Evolutionary conservation across 2,329 filamentous ascomycete genomes (phyloP).

Genomic region (Sporothrix globosa): DNA sequence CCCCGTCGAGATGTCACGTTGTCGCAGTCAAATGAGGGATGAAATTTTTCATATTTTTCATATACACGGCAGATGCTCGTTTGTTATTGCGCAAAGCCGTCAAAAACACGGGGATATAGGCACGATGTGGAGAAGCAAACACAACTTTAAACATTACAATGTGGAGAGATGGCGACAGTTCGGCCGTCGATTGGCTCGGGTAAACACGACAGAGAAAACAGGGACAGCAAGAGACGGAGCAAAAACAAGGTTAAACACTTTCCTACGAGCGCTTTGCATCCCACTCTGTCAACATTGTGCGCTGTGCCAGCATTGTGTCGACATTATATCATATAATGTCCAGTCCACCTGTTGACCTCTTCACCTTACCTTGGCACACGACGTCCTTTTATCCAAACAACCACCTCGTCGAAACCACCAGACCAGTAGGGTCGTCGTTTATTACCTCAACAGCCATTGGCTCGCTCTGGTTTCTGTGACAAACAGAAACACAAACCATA

Average conservation of each 20-base stretch:
- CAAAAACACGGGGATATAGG: slow-evolving; percentile 15
- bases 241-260: slow-evolving; percentile 7
- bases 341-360: not conserved
- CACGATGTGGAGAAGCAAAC: not conserved
- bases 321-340: no score
- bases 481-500: not conserved
- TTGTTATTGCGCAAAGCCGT: not conserved
- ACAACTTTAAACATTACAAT: not conserved
- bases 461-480: not conserved
- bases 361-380: not conserved
- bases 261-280: not conserved
- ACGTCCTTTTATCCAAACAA: slow-evolving; percentile 10
- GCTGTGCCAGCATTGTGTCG: no score
- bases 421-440: not conserved
- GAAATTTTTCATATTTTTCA: no score
- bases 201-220: not conserved
- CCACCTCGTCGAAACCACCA: not conserved
- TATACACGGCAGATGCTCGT: not conserved
- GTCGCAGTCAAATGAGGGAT: no score
- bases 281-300: not conserved
- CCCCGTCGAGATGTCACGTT: not conserved
- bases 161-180: not conserved
- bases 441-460: not conserved
- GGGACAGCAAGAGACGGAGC: no score
- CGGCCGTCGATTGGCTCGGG: not conserved